Percentiles rank a stretch among this genome's conserved stretches.
These are phyloP conservation scores for Ceratobasidium papillatum DNA, from an alignment of 1,284 basidiomycete species.

Conservation along the genomic window DNA sequence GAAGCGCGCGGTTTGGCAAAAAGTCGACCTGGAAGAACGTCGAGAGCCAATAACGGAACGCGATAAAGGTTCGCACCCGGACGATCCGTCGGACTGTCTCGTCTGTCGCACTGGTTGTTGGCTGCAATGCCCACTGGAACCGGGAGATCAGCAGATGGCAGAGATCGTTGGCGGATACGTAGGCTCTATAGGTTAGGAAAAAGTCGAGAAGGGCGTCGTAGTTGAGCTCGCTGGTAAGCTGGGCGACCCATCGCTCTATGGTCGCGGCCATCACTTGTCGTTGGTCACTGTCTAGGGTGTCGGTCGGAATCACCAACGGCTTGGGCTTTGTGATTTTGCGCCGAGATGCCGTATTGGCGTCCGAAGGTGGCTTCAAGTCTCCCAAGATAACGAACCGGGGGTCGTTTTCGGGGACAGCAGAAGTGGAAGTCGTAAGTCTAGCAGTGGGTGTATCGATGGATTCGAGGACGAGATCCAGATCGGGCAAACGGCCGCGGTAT, in stretches of 20 bases:
- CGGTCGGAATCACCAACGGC: background rate
- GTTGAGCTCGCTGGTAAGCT: conserved; percentile 82
- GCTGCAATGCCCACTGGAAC: conserved; percentile 85
- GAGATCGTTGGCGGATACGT: conserved; percentile 77
- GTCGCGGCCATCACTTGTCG: conserved; percentile 81
- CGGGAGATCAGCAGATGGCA: conserved; percentile 80
- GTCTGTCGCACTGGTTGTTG: conserved; percentile 59
- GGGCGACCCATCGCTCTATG: conserved; percentile 89
- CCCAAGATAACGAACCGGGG: conserved; percentile 91
- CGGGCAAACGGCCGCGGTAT: conserved; percentile 67
- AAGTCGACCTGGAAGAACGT: conserved; percentile 90
- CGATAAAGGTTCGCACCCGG: conserved; percentile 85
- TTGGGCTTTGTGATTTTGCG: conserved; percentile 46
- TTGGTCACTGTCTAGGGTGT: conserved; percentile 46
- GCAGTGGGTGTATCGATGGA: conserved; percentile 54
- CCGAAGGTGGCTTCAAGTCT: conserved; percentile 53
- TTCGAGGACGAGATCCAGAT: conserved; percentile 66
- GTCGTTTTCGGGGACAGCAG: conserved; percentile 77
- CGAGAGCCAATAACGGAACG: conserved; percentile 84
- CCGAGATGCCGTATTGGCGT: conserved; percentile 44
- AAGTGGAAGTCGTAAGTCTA: conserved; percentile 46
- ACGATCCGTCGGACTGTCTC: conserved; percentile 77
- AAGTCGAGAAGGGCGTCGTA: conserved; percentile 86
- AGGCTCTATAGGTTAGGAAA: conserved; percentile 87
- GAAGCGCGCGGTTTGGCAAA: conserved; percentile 77